These are phyloP conservation scores for Hordeum pubiflorum DNA, from an alignment of 202 grass and related monocot species.

Conservation along the genomic window DNA sequence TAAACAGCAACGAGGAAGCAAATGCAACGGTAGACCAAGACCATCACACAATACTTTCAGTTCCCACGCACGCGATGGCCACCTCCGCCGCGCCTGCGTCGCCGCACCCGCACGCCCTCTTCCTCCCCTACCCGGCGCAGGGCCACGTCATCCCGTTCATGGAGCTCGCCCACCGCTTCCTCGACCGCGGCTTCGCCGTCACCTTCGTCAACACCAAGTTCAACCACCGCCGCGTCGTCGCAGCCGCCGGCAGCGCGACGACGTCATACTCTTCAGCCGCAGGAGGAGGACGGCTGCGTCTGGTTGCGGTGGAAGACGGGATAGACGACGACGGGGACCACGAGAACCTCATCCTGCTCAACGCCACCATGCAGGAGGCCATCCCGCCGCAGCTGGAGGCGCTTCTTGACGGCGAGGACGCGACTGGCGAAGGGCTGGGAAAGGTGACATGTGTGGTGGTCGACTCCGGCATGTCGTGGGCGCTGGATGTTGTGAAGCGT, in stretches of 20 bases:
- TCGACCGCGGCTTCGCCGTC: slow-evolving; percentile 35
- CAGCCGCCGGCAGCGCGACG: background rate
- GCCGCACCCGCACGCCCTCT: slow-evolving; percentile 28
- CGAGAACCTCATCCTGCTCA: slow-evolving; percentile 19
- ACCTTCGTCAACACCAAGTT: slow-evolving; percentile 58
- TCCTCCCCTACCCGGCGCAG: slow-evolving; percentile 47
- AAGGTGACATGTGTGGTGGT: slow-evolving; percentile 48
- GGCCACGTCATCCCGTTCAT: slow-evolving; percentile 69
- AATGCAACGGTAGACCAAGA: background rate
- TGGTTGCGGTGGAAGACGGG: slow-evolving; percentile 47
- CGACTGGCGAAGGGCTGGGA: background rate
- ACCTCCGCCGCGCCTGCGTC: background rate
- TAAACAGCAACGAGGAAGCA: background rate
- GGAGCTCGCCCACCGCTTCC: slow-evolving; percentile 55
- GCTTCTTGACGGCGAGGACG: slow-evolving; percentile 17
- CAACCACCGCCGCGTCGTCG: slow-evolving; percentile 43
- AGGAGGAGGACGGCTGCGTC: background rate
- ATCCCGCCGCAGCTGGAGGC: slow-evolving; percentile 34
- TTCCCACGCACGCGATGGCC: background rate
- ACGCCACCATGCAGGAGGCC: slow-evolving; percentile 9
- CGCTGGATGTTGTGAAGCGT: slow-evolving; percentile 29
- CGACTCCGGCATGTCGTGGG: slow-evolving; percentile 39
- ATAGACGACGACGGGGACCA: slow-evolving; percentile 29
- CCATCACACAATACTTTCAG: background rate
- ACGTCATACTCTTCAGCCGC: background rate